These are phyloP conservation scores for Fomitopsis serialis DNA, from an alignment of 768 basidiomycete species.

Conservation along the genomic window DNA sequence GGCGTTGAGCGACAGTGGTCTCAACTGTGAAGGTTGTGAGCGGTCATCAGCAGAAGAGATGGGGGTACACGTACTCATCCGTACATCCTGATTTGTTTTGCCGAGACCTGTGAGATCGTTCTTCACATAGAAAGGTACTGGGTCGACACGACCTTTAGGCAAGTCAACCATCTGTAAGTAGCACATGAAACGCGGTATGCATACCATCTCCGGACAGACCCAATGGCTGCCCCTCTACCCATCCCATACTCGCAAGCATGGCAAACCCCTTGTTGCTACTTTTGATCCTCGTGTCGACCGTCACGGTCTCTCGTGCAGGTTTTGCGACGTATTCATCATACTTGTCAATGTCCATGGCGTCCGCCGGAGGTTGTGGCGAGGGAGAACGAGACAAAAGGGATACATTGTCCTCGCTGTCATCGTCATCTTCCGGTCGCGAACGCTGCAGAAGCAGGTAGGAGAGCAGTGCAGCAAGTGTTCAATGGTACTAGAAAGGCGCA, in stretches of 20 bases:
- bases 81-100: slow-evolving; percentile 71
- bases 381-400: slow-evolving; percentile 74
- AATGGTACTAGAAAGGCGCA: slow-evolving; percentile 37
- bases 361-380: slow-evolving; percentile 47
- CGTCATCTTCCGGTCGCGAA: slow-evolving; percentile 39
- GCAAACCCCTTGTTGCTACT: slow-evolving; percentile 76
- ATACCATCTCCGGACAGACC: slow-evolving; percentile 74
- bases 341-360: slow-evolving; percentile 51
- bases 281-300: slow-evolving; percentile 78
- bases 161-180: background rate
- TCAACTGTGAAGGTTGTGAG: slow-evolving; percentile 37
- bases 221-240: slow-evolving; percentile 74
- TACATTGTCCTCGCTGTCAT: slow-evolving; percentile 62
- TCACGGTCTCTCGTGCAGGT: slow-evolving; percentile 58
- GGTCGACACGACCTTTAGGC: slow-evolving; percentile 68
- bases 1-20: slow-evolving; percentile 77
- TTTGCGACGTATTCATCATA: slow-evolving; percentile 57
- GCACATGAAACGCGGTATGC: slow-evolving; percentile 9
- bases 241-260: slow-evolving; percentile 77
- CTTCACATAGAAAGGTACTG: slow-evolving; percentile 78
- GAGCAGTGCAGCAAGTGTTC: slow-evolving; percentile 47
- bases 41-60: background rate
- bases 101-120: slow-evolving; percentile 75
- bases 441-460: slow-evolving; percentile 51
- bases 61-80: slow-evolving; percentile 41